phyloP scores from a whole-genome alignment of 2,329 filamentous ascomycete species.

The Cercospora sesami region DNA sequence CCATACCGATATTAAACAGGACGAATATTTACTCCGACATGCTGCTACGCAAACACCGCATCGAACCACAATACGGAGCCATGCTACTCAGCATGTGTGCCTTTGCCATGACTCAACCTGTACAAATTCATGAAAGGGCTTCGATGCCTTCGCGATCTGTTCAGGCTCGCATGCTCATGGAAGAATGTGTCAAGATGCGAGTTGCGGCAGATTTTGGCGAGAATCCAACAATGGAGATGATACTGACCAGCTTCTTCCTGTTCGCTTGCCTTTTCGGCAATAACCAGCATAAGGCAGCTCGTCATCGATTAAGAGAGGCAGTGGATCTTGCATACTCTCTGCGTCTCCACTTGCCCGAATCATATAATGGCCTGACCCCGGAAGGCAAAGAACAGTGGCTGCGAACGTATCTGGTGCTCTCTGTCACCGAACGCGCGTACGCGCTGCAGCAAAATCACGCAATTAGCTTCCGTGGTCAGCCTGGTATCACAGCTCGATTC shows the following conservation, averaged over 20 bases:
- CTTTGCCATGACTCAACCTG: slow-evolving; percentile 48
- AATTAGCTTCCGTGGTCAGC: slow-evolving; percentile 46
- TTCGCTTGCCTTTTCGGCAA: slow-evolving; percentile 37
- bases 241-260: slow-evolving; percentile 37
- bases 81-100: slow-evolving; percentile 48
- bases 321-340: slow-evolving; percentile 45
- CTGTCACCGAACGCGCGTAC: slow-evolving; percentile 42
- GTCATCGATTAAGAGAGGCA: slow-evolving; percentile 34
- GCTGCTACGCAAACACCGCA: slow-evolving; percentile 46
- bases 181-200: slow-evolving; percentile 48
- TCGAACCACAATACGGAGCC: slow-evolving; percentile 46
- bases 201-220: slow-evolving; percentile 44
- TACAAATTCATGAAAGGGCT: slow-evolving; percentile 45
- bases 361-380: slow-evolving; percentile 41
- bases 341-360: slow-evolving; percentile 43
- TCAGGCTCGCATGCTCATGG: slow-evolving; percentile 46
- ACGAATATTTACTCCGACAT: slow-evolving; percentile 46
- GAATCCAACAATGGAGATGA: slow-evolving; percentile 33
- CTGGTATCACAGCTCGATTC: slow-evolving; percentile 44
- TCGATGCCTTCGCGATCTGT: slow-evolving; percentile 32
- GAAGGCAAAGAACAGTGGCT: slow-evolving; percentile 45
- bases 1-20: slow-evolving; percentile 45
- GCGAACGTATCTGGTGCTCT: slow-evolving; percentile 42
- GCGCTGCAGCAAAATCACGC: slow-evolving; percentile 46
- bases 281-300: slow-evolving; percentile 33